Evolutionary conservation across 257 asterid genomes (phyloP).

Genomic region (Rubia yunnanensis): DNA sequence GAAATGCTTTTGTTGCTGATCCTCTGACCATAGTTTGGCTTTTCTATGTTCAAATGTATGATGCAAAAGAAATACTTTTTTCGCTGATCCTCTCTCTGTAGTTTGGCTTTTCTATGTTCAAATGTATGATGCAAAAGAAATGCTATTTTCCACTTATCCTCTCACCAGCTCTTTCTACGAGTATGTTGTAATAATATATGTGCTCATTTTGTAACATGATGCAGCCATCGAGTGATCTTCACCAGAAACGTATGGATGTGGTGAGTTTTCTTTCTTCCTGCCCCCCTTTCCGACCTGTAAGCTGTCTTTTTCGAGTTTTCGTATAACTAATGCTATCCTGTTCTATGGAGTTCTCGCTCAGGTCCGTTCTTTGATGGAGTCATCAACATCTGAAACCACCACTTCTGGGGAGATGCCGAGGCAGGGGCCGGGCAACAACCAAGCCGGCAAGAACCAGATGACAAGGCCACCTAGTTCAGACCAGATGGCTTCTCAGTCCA

Average conservation of each 20-base stretch:
- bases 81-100: no score
- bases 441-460: constrained; percentile 43
- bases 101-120: background rate
- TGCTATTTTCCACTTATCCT: background rate
- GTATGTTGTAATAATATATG: constrained; percentile 12
- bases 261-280: constrained; percentile 32
- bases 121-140: background rate
- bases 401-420: constrained; percentile 41
- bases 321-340: background rate
- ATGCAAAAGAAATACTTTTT: no score
- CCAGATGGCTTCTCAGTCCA: constrained; percentile 58
- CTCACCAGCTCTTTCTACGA: constrained; percentile 3
- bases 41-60: background rate
- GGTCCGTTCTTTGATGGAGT: constrained; percentile 56
- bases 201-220: constrained; percentile 21
- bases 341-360: constrained; percentile 23
- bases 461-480: constrained; percentile 72
- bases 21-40: no score
- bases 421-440: constrained; percentile 43
- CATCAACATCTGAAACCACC: constrained; percentile 41
- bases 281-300: background rate
- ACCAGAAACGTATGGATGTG: constrained; percentile 77
- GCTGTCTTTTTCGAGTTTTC: constrained; percentile 3
- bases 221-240: constrained; percentile 68
- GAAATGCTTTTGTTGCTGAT: no score